Base-by-base conservation (phyloP, 768 basidiomycete species). In the Boletales sp. region DNA sequence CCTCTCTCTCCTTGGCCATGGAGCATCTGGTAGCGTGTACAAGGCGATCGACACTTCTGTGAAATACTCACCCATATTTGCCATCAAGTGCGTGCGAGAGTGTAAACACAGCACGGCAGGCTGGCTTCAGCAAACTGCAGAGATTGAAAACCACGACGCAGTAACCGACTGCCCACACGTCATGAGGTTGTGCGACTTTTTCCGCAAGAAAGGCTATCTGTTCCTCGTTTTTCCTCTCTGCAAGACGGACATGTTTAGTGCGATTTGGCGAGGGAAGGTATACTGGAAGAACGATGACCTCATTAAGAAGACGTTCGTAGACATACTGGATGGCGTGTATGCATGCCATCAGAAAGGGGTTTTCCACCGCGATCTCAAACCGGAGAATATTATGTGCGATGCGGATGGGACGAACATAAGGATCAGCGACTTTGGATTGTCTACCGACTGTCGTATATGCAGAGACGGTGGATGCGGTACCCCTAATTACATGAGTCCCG, bases 301-400 rank as follows among this genome's bases (percentile, higher is more conserved):
- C 56, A 82, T 90, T 69, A 84, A 80, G 62, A 63, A 65, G 36
- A 75, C 79, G 33, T 93, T 90, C 66, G 53, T 87, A 38, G 86
- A 93, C 59, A 76, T 94, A 49, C 66, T 93, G 55, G 87, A 90
- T 56, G 86, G 87, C 1, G 80, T 94, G 43, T 74, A 82, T 44
- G 77, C 85, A 57, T 90, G 87, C 60, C 90, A 94, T 61, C 66
- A 72, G 32, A 72, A 74, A 25, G 79, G 82, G 12, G 79, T 94
- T 51, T 91, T 76, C 64, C 92, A 94, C 68, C 84, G 90, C 18
- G 90, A 93, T 60, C 78, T 94, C 61, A 93, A 94, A 65, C 90
- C 90, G 2, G 92, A 92, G 62, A 91, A 86, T 65, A 74, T 91
- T 35, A 73, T 93, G 44, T 84, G 82, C 64, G 76, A 70, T 53